Evolutionary conservation across 83 land plant species (phyloP).

Genomic region (Isoetes engelmannii): DNA sequence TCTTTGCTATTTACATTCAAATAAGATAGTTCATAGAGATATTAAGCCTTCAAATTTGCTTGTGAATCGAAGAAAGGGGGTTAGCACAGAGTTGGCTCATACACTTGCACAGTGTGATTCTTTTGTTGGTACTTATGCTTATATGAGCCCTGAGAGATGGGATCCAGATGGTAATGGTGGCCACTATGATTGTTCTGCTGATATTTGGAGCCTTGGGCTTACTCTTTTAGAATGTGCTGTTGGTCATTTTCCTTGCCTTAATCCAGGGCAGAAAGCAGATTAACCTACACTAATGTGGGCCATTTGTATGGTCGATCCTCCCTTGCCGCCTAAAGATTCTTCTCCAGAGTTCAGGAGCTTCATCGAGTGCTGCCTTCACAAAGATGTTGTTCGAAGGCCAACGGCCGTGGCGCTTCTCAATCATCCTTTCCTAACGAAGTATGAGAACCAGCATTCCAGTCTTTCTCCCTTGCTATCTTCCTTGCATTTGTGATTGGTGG

Average conservation of each 20-base stretch:
- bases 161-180: slow-evolving; percentile 67
- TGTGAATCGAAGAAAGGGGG: slow-evolving; percentile 36
- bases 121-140: slow-evolving; percentile 51
- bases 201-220: slow-evolving; percentile 77
- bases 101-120: slow-evolving; percentile 34
- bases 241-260: slow-evolving; percentile 54
- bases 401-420: slow-evolving; percentile 36
- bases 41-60: slow-evolving; percentile 61
- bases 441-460: neutral
- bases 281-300: slow-evolving; percentile 71
- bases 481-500: too few species aligned
- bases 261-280: slow-evolving; percentile 46
- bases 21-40: slow-evolving; percentile 55
- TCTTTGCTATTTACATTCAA: slow-evolving; percentile 31
- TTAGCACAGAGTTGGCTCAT: slow-evolving; percentile 30
- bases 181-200: slow-evolving; percentile 60
- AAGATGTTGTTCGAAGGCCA: slow-evolving; percentile 40
- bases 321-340: slow-evolving; percentile 51
- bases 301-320: slow-evolving; percentile 53
- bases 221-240: slow-evolving; percentile 59
- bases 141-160: slow-evolving; percentile 63
- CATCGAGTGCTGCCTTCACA: slow-evolving; percentile 49
- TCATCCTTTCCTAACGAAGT: slow-evolving; percentile 46
- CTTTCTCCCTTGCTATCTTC: neutral
- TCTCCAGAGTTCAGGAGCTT: slow-evolving; percentile 58